Conservation (phyloP, 2,329 filamentous ascomycete genomes). For the Grosmannia huntii region DNA sequence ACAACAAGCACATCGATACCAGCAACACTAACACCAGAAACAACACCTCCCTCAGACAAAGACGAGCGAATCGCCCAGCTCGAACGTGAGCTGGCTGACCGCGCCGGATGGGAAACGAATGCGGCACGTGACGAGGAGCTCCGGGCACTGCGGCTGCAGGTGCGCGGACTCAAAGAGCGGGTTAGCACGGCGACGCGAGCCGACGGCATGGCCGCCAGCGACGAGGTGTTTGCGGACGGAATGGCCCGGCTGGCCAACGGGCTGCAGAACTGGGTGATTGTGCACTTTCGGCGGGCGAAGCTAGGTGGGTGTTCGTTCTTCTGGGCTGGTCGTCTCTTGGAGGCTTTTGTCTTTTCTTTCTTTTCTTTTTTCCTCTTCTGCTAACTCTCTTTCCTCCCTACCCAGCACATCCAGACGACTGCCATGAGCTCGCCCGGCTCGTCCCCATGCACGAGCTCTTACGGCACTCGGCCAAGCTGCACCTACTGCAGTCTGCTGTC, state of each 20-base stretch:
- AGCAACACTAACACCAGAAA: conserved; percentile 2
- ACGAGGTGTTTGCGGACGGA: conserved; percentile 52
- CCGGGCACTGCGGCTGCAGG: conserved; percentile 39
- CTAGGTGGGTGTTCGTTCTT: conserved; percentile 34
- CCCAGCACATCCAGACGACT: neutral
- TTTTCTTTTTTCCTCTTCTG: neutral
- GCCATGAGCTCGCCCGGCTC: conserved; percentile 29
- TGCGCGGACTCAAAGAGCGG: conserved; percentile 57
- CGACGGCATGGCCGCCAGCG: conserved; percentile 51
- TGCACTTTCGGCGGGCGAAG: conserved; percentile 52
- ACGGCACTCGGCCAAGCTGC: conserved; percentile 40
- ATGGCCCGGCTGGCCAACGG: conserved; percentile 52
- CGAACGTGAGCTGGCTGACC: conserved; percentile 40
- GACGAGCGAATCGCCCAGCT: conserved; percentile 40
- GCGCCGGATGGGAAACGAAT: conserved; percentile 8
- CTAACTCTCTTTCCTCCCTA: too few relatives aligned
- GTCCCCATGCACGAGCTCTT: conserved; percentile 47
- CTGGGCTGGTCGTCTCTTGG: too few relatives aligned
- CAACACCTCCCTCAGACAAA: conserved; percentile 22
- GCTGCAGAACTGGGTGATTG: conserved; percentile 62
- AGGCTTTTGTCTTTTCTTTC: neutral
- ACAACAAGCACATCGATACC: too few relatives aligned
- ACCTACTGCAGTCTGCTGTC: conserved; percentile 50
- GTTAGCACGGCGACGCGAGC: conserved; percentile 54
- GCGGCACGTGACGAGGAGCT: neutral